phyloP scores from a whole-genome alignment of 2,329 filamentous ascomycete genomes.

The Aspergillus sp. region DNA sequence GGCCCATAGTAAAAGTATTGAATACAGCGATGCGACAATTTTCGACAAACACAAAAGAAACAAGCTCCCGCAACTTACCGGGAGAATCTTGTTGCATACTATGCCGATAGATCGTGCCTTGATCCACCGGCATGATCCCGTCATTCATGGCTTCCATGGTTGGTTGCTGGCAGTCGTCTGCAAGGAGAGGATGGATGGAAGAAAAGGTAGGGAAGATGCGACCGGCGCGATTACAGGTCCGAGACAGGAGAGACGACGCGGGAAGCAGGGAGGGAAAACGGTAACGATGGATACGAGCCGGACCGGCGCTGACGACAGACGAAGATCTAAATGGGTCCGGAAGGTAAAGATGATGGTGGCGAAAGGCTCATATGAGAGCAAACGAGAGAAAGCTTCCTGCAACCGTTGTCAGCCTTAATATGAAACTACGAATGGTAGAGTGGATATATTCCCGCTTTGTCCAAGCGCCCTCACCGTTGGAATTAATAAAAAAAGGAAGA shows the following conservation, averaged over 20 bases:
- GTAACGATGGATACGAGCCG: neutral
- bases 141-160: constrained; percentile 28
- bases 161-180: neutral
- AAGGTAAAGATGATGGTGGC: constrained; percentile 1
- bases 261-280: neutral
- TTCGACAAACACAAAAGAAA: neutral
- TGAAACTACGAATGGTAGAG: constrained; percentile 6
- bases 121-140: constrained; percentile 29
- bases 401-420: constrained; percentile 19
- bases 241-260: neutral
- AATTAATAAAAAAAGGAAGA: neutral
- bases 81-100: constrained; percentile 10
- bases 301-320: neutral
- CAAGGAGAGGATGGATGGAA: neutral
- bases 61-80: neutral
- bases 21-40: neutral
- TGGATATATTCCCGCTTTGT: constrained; percentile 15
- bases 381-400: constrained; percentile 7
- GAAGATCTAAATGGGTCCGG: constrained; percentile 1
- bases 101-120: constrained; percentile 17
- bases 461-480: constrained; percentile 17
- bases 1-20: neutral
- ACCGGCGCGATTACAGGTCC: constrained; percentile 14
- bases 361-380: neutral
- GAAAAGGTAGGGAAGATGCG: constrained; percentile 13